Base-by-base conservation (phyloP, 257 asterid species). In the Nicotiana attenuata region DNA sequence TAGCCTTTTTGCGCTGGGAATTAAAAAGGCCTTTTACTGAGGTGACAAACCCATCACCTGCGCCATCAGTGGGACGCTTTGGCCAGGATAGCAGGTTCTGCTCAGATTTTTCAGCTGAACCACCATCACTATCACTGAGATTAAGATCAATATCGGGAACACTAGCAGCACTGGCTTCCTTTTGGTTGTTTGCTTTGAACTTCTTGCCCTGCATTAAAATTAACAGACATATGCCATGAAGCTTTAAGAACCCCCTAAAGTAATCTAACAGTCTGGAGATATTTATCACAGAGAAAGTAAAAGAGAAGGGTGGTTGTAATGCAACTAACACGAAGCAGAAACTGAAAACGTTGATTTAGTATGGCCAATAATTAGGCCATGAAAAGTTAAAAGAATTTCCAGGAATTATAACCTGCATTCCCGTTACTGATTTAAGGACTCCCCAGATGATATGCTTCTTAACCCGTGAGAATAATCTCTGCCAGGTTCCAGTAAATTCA, bases 361-460 rank as follows among this genome's bases (percentile, higher is more conserved):
- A 24, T 50, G 4, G 16, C 26, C 45, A 50, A 75, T 75, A 75
- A 4, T 24, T 75, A 26, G 45, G 45, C 80, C 4, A 50, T 26
- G 63, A 24, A 17, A 50, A 75, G 16, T 26, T 15, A 77, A 60
- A 67, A 20, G 38, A 59, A 81, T 28, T 50, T 4, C 7, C n/a
- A 10, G 8, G 80, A 8, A 68, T 69, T 60, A 63, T 83, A 88
- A 92, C 99, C 99, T 96, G 99, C 98, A 96, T 96, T 85, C 99
- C 99, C 1, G 99, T 96, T 88, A 96, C 99, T 78, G 99, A 96
- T 90, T 96, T 96, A 61, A 96, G 88, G 83, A 96, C 99, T 68
- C 99, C 99, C 99, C 99, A 96, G 38, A 96, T 96, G 61, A 96
- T 93, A 86, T 96, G 99, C 92, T 96, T 96, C 91, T 94, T 96